Base-by-base conservation (phyloP, 2,329 filamentous ascomycete species). In the Cladosporium sp. region DNA sequence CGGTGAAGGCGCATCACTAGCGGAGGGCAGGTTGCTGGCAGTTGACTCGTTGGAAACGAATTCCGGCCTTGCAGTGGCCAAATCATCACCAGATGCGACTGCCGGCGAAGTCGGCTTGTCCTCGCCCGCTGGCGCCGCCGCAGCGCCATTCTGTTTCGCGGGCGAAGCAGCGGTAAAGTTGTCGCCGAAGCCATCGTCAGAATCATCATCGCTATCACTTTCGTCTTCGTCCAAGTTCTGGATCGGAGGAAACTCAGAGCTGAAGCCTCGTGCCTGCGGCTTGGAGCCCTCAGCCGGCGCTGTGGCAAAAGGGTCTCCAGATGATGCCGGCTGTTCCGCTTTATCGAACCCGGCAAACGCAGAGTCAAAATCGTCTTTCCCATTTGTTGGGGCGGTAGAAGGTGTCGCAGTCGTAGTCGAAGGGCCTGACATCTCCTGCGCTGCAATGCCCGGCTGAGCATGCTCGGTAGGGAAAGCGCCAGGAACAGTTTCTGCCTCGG, bases 181-280 rank as follows among this genome's bases (percentile, higher is more conserved):
- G 66, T 98, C 93, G 46, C 95, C 92, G 65, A 97, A 97, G 0
- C 91, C 89, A 61, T 72, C 74, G 7, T 55, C 53, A 13, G 48
- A 54, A 55, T 95, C 89, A 31, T 87, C 86, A 28, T 91, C 87
- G 50, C 95, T 89, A 19, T 86, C 90, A n/a, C 95, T 86, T 19
- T 92, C 88, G 53, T 91, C 86, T 31, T 83, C 79, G 56, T 87
- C 86, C 54, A 96, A 73, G 66, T 92, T 89, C n/a, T 86, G 84
- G 55, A 97, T 95, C 0, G 92, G 93, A 32, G 93, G 93, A 66
- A 97, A 97, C 66, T 97, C 93, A 35, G 61, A 60, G 22, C 64
- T 55, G 60, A 61, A 61, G 32, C 67, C 67, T 64, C 58, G 66
- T 66, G 4, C 61, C 53, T 28, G 59, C 73, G 74, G 56, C 75